Evolutionary conservation across 2,329 filamentous ascomycete genomes (phyloP).

Genomic region (Hymenoscyphus occultus): DNA sequence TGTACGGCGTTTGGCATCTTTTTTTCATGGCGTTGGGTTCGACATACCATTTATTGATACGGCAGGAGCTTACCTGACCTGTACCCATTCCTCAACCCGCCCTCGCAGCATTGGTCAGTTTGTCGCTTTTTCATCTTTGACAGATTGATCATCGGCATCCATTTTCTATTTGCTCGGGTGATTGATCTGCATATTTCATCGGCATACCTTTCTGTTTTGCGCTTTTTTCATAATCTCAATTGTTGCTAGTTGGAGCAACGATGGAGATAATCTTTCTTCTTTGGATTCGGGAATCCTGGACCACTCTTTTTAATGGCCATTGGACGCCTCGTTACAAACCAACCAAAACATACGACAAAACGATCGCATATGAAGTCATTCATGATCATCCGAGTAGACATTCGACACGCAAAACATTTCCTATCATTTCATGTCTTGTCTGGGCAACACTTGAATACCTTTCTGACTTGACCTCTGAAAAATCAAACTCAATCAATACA

Average conservation of each 20-base stretch:
- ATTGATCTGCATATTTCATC: constrained; percentile 33
- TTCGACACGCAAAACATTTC: constrained; percentile 14
- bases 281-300: constrained; percentile 36
- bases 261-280: constrained; percentile 21
- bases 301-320: constrained; percentile 30
- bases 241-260: constrained; percentile 20
- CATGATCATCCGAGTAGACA: constrained; percentile 23
- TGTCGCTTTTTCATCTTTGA: constrained; percentile 25
- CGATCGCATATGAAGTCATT: constrained; percentile 30
- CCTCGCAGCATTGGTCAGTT: constrained; percentile 21
- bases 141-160: constrained; percentile 19
- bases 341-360: constrained; percentile 23
- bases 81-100: constrained; percentile 11
- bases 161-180: constrained; percentile 30
- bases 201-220: constrained; percentile 32
- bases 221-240: constrained; percentile 19
- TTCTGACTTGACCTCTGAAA: constrained; percentile 2
- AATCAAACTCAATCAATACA: constrained; percentile 2
- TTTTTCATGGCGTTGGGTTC: constrained; percentile 29
- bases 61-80: constrained; percentile 19
- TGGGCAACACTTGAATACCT: neutral
- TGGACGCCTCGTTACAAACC: constrained; percentile 15
- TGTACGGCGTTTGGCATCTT: constrained; percentile 26
- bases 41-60: constrained; percentile 18
- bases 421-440: constrained; percentile 18